Conservation (phyloP, 495 filamentous ascomycete genomes). For the Penicillium cinerascens region DNA sequence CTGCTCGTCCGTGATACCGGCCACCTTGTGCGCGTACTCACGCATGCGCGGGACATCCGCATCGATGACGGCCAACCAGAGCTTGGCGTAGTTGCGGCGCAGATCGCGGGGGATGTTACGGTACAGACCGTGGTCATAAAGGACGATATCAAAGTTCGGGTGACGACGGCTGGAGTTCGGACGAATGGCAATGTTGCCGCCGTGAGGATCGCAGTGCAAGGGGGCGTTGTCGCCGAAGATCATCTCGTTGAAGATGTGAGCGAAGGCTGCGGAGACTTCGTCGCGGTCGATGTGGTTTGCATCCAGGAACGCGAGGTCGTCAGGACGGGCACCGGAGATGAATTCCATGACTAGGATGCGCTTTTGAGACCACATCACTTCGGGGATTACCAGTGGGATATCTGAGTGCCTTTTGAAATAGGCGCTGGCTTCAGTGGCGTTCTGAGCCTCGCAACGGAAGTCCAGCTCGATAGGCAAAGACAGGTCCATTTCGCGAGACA, state of each 20-base stretch:
- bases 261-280: conserved; percentile 90
- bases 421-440: conserved; percentile 71
- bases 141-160: conserved; percentile 93
- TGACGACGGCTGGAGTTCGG: conserved; percentile 55
- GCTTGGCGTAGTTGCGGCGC: conserved; percentile 86
- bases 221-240: conserved; percentile 90
- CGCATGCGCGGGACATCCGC: conserved; percentile 80
- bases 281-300: conserved; percentile 84
- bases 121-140: conserved; percentile 98
- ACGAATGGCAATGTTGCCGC: conserved; percentile 93
- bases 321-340: conserved; percentile 78
- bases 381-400: conserved; percentile 79
- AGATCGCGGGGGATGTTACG: conserved; percentile 79
- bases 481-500: conserved; percentile 86
- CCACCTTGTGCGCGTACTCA: conserved; percentile 82
- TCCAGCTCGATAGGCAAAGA: conserved; percentile 90
- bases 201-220: conserved; percentile 96
- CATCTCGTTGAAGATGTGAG: conserved; percentile 98
- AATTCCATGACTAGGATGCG: conserved; percentile 96
- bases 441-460: conserved; percentile 81
- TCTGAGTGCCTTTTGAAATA: conserved; percentile 71
- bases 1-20: conserved; percentile 83
- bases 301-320: conserved; percentile 86
- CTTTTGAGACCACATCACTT: conserved; percentile 84
- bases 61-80: conserved; percentile 96